These are phyloP conservation scores for Groenewaldozyma salmanticensis DNA, from an alignment of 805 yeast genomes.

Conservation along the genomic window DNA sequence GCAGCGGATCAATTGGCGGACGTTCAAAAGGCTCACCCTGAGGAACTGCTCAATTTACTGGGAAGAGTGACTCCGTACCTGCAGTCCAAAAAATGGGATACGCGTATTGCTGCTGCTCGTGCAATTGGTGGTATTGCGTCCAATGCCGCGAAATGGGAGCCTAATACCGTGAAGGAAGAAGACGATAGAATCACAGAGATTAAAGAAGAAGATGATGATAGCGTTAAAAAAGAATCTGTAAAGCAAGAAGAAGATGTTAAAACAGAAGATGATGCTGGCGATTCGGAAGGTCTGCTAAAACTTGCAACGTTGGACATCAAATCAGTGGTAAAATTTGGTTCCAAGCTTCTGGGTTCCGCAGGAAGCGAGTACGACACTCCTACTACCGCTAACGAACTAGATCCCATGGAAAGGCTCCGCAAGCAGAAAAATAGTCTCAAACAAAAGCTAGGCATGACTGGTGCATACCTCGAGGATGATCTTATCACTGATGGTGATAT, in stretches of 20 bases:
- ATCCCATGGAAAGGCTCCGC: constrained; percentile 39
- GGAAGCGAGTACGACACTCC: constrained; percentile 38
- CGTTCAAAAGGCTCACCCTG: constrained; percentile 89
- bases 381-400: constrained; percentile 23
- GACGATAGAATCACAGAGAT: constrained; percentile 14
- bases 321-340: constrained; percentile 31
- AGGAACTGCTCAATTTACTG: constrained; percentile 70
- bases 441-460: constrained; percentile 35
- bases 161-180: constrained; percentile 36
- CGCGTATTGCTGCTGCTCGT: constrained; percentile 86
- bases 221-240: constrained; percentile 23
- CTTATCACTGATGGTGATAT: constrained; percentile 25
- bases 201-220: constrained; percentile 19
- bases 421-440: constrained; percentile 40
- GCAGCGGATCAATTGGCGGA: constrained; percentile 97
- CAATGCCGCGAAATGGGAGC: constrained; percentile 77
- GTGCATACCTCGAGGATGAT: constrained; percentile 31
- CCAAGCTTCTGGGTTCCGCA: constrained; percentile 53
- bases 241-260: constrained; percentile 17
- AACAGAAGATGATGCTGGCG: constrained; percentile 24
- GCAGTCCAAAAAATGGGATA: constrained; percentile 84
- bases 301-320: constrained; percentile 30
- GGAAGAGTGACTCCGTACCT: constrained; percentile 89
- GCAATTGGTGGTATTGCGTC: constrained; percentile 91
- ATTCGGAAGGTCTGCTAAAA: constrained; percentile 18